Evolutionary conservation across 139 green algal genomes (phyloP).

Genomic region (Pycnococcus provasolii): DNA sequence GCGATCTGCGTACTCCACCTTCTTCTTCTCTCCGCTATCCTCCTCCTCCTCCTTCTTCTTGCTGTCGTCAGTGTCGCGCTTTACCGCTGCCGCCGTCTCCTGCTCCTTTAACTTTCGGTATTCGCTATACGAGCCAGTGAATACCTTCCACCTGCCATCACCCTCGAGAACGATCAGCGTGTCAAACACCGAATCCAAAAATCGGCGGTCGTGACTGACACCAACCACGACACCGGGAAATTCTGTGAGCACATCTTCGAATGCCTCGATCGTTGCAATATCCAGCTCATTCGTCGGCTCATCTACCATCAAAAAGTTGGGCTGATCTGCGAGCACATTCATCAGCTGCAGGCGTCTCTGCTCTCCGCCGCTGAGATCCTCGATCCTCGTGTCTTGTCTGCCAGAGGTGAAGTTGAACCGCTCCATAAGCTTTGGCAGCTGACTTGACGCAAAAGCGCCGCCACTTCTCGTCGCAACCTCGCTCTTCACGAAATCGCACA

Average conservation of each 20-base stretch:
- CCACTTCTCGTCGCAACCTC: background rate
- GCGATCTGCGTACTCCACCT: background rate
- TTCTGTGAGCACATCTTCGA: slow-evolving; percentile 15
- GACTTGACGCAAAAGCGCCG: background rate
- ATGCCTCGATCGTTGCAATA: slow-evolving; percentile 16
- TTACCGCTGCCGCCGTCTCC: background rate
- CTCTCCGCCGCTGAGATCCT: slow-evolving; percentile 8
- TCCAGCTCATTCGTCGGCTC: slow-evolving; percentile 29
- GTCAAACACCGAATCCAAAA: slow-evolving; percentile 18
- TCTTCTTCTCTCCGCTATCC: background rate
- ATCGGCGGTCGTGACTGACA: slow-evolving; percentile 23
- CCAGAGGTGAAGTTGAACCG: slow-evolving; percentile 9
- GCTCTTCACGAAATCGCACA: background rate
- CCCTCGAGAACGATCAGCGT: slow-evolving; percentile 24
- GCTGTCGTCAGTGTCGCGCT: background rate
- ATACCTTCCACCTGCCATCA: slow-evolving; percentile 6
- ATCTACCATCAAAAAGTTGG: slow-evolving; percentile 23
- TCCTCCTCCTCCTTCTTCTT: slow-evolving; percentile 2
- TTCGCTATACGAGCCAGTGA: slow-evolving; percentile 10
- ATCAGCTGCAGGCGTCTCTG: slow-evolving; percentile 10
- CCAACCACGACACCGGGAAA: slow-evolving; percentile 18
- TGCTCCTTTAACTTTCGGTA: background rate
- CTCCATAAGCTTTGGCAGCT: slow-evolving; percentile 5
- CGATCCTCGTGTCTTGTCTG: background rate
- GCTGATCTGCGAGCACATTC: slow-evolving; percentile 2